Percentiles rank a stretch among this genome's conserved stretches.
phyloP scores from a whole-genome alignment of 768 basidiomycete species.

The Boletus sp. region DNA sequence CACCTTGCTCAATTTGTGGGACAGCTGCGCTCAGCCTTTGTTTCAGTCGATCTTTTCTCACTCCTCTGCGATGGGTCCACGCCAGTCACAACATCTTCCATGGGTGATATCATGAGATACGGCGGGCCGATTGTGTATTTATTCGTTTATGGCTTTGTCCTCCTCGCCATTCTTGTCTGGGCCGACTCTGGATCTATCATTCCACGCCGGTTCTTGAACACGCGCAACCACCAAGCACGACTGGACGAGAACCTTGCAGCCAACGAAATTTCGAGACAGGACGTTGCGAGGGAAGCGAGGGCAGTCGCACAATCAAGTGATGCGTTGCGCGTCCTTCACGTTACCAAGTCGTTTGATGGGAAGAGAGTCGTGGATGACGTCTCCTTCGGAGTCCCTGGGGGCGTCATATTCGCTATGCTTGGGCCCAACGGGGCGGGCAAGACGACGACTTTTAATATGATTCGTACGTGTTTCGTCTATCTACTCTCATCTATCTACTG shows the following conservation, averaged over 20 bases:
- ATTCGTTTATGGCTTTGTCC: conserved; percentile 54
- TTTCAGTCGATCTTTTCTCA: conserved; percentile 78
- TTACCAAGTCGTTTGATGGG: conserved; percentile 59
- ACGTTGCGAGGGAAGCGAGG: conserved; percentile 55
- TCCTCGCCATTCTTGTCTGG: conserved; percentile 66
- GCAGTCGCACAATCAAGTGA: conserved; percentile 49
- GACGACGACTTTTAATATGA: conserved; percentile 79
- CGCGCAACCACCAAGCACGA: conserved; percentile 12
- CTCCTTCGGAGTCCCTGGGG: conserved; percentile 59
- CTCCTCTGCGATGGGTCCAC: conserved; percentile 62
- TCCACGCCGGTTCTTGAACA: conserved; percentile 37
- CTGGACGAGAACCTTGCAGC: conserved; percentile 13
- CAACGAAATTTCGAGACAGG: conserved; percentile 36
- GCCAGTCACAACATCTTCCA: conserved; percentile 43
- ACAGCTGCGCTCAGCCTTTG: conserved; percentile 64
- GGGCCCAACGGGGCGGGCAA: conserved; percentile 86
- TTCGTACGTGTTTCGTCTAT: conserved; percentile 47
- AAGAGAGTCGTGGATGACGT: conserved; percentile 71
- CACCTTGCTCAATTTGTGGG: not conserved
- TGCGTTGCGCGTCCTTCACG: conserved; percentile 57
- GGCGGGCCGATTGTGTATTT: conserved; percentile 79
- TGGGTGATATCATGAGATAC: conserved; percentile 56
- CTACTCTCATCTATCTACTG: not conserved
- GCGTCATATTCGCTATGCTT: conserved; percentile 69
- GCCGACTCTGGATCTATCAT: conserved; percentile 65